Percentiles rank a stretch among this genome's conserved stretches.
Conservation (phyloP, 805 yeast genomes). For the Wickerhamomyces sydowiorum region DNA sequence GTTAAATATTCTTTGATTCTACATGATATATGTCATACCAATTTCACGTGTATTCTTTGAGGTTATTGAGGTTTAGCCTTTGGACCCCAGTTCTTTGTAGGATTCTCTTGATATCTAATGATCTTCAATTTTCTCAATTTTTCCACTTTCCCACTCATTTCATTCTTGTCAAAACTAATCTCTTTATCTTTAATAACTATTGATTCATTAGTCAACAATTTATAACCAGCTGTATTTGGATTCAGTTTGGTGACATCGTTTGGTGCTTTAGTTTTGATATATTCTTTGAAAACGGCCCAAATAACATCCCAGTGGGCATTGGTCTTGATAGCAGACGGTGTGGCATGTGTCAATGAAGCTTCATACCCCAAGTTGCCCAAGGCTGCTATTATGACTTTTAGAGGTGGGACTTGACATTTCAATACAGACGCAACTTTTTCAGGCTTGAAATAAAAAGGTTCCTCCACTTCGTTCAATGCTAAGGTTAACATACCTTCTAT, state of each 20-base stretch:
- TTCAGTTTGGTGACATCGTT: slow-evolving; percentile 26
- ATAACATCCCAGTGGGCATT: slow-evolving; percentile 80
- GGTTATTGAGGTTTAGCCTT: slow-evolving; percentile 60
- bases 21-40: neutral
- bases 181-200: slow-evolving; percentile 27
- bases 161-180: slow-evolving; percentile 58
- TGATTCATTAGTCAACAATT: slow-evolving; percentile 41
- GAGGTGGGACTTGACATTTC: slow-evolving; percentile 79
- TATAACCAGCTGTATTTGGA: slow-evolving; percentile 51
- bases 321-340: slow-evolving; percentile 81
- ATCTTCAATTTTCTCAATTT: slow-evolving; percentile 68
- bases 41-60: neutral
- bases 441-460: slow-evolving; percentile 82
- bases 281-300: slow-evolving; percentile 66
- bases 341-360: slow-evolving; percentile 86
- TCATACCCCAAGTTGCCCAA: slow-evolving; percentile 77
- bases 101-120: slow-evolving; percentile 87
- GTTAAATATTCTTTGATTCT: no score
- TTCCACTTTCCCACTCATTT: slow-evolving; percentile 50
- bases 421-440: slow-evolving; percentile 69
- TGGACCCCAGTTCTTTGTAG: slow-evolving; percentile 97
- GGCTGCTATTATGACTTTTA: slow-evolving; percentile 68
- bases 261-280: slow-evolving; percentile 43
- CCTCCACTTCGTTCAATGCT: slow-evolving; percentile 65
- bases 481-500: slow-evolving; percentile 90